phyloP scores from a whole-genome alignment of 1,139 yeast genomes.

The Scheffersomyces insectosa region DNA sequence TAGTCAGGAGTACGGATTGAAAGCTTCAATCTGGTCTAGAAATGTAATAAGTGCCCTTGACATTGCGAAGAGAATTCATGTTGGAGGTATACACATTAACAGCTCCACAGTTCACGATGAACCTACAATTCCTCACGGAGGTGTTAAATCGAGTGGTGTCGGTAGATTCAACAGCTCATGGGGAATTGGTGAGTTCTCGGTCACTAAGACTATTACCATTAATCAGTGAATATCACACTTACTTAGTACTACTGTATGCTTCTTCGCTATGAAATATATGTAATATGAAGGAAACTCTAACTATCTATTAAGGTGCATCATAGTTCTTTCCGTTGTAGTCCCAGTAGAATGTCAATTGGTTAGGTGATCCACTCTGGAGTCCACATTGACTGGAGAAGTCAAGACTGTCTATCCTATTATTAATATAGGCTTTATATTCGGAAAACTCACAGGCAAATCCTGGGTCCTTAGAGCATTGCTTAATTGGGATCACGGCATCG shows the following conservation, averaged over 20 bases:
- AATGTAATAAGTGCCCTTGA: slow-evolving; percentile 41
- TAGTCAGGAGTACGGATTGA: slow-evolving; percentile 43
- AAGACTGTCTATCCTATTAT: slow-evolving; percentile 27
- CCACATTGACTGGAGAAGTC: slow-evolving; percentile 32
- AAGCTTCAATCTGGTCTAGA: slow-evolving; percentile 56
- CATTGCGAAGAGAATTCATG: slow-evolving; percentile 36
- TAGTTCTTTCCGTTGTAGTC: background rate
- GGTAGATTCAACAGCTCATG: slow-evolving; percentile 54
- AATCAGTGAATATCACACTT: slow-evolving; percentile 4
- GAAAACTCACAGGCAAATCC: slow-evolving; percentile 55
- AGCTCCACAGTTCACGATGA: slow-evolving; percentile 51
- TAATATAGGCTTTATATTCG: slow-evolving; percentile 35
- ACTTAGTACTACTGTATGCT: too few species aligned
- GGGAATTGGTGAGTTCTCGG: slow-evolving; percentile 50
- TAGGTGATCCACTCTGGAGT: slow-evolving; percentile 8
- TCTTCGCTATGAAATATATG: background rate
- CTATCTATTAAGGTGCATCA: background rate
- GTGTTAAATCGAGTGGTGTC: slow-evolving; percentile 50
- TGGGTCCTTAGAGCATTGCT: slow-evolving; percentile 52
- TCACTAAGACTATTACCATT: slow-evolving; percentile 39
- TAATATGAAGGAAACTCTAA: background rate
- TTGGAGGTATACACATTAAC: slow-evolving; percentile 56
- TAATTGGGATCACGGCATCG: slow-evolving; percentile 55
- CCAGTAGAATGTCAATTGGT: background rate
- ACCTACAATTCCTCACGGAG: slow-evolving; percentile 57